Evolutionary conservation across 1,139 yeast species (phyloP).

Genomic region (Blastobotrys raffinosifermentans): DNA sequence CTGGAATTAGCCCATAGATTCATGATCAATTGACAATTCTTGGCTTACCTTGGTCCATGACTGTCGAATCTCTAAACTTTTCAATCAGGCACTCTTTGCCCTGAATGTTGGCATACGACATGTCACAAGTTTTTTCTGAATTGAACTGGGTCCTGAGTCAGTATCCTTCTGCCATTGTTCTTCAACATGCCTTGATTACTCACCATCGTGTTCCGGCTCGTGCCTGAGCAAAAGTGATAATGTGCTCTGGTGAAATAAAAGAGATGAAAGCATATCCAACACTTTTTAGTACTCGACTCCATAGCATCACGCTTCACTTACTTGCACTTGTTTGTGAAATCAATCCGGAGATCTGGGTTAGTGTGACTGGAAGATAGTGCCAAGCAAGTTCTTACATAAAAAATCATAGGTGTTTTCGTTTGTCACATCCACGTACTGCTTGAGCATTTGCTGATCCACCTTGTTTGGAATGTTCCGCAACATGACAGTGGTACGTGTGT

Average conservation of each 20-base stretch:
- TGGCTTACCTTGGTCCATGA: constrained; percentile 40
- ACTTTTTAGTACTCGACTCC: constrained; percentile 12
- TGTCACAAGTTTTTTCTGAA: constrained; percentile 45
- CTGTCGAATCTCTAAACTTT: constrained; percentile 45
- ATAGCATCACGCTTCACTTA: constrained; percentile 13
- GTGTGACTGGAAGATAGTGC: constrained; percentile 3
- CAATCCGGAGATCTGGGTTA: constrained; percentile 40
- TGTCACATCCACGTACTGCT: constrained; percentile 42
- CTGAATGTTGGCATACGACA: constrained; percentile 47
- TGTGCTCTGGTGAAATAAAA: constrained; percentile 40
- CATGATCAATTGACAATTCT: too few relatives aligned
- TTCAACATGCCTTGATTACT: not conserved
- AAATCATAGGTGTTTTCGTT: constrained; percentile 48
- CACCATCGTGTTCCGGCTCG: constrained; percentile 44
- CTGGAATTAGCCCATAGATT: constrained; percentile 12
- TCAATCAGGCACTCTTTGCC: constrained; percentile 41
- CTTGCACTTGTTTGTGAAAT: constrained; percentile 46
- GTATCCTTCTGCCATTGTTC: not conserved
- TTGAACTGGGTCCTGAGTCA: constrained; percentile 34
- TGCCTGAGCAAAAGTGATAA: constrained; percentile 40
- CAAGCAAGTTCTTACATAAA: constrained; percentile 36
- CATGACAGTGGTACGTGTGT: constrained; percentile 45
- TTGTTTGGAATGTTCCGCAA: constrained; percentile 48
- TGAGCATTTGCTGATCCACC: constrained; percentile 40
- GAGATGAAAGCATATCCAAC: constrained; percentile 51